Base-by-base conservation (phyloP, 1,284 basidiomycete species). In the Leccinum pallidistipes region DNA sequence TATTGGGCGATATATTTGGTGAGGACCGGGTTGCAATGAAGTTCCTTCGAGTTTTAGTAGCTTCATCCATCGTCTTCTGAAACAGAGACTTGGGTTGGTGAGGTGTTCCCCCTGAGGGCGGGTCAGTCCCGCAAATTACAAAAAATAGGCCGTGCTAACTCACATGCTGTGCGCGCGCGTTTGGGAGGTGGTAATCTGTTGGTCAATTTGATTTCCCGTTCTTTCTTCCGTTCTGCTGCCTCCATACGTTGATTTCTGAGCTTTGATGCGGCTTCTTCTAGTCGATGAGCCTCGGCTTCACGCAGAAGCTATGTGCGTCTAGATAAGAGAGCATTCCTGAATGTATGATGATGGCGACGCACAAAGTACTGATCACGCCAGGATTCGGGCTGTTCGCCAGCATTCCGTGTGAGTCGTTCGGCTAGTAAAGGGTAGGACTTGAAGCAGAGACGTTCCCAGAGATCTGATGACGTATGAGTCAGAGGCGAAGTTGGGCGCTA, bases 321-420 rank as follows among this genome's bases (percentile, higher is more conserved):
- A 50, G 57, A 62, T 64, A 62, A 66, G 62, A 50, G 3, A 9
- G 43, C 2, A 31, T n/a, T 59, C 43, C 47, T 43, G 40, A 11
- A 55, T 36, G 56, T 34, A 52, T 14, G 59, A 45, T 40, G 18
- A 24, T 12, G 32, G 27, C 38, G 29, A 66, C 88, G 56, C 70
- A 91, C 91, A 66, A 85, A 87, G 68, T 83, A 91, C 57, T 84
- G 80, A 62, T 85, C 81, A 65, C 82, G 83, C 91, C 91, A 92
- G 38, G 84, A 86, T 43, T 80, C 77, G 36, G 83, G 83, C 59
- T 82, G 80, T 62, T 77, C 72, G 38, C 75, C 69, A 50, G 72
- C 69, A 53, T 59, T 57, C 55, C 47, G 65, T 34, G 45, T 24
- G 57, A 72, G 63, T 32, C 74, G 74, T 64, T 85, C 81, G 58